Evolutionary conservation across 805 yeast species (phyloP).

Genomic region (Gaillardinia entomophila): DNA sequence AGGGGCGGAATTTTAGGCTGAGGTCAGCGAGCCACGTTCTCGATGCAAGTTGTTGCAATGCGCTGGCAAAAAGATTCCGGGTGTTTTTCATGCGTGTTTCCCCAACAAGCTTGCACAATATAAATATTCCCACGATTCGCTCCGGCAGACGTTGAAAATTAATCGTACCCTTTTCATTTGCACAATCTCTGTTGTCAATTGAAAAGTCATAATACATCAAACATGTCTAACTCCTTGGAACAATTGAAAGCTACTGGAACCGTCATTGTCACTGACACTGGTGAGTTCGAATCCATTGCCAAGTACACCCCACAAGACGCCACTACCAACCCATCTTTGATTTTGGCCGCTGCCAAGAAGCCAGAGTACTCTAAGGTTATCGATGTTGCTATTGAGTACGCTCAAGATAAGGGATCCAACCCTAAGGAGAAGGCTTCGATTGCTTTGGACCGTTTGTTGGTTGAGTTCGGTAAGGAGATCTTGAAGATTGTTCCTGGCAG

Average conservation of each 20-base stretch:
- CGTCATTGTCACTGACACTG: constrained; percentile 96
- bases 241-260: constrained; percentile 95
- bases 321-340: constrained; percentile 97
- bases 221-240: constrained; percentile 65
- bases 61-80: too few species aligned
- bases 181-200: too few species aligned
- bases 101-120: too few species aligned
- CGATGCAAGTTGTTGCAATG: too few species aligned
- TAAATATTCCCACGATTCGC: too few species aligned
- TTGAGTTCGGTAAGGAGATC: constrained; percentile 94
- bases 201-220: neutral
- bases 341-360: constrained; percentile 91
- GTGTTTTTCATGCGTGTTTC: too few species aligned
- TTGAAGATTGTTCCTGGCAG: constrained; percentile 96
- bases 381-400: constrained; percentile 86
- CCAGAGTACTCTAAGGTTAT: constrained; percentile 83
- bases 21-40: too few species aligned
- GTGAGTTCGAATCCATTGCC: constrained; percentile 97
- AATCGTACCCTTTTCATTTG: too few species aligned
- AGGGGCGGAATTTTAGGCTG: too few species aligned
- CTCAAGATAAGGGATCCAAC: constrained; percentile 56
- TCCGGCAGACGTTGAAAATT: too few species aligned
- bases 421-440: constrained; percentile 65
- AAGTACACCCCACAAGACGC: constrained; percentile 99
- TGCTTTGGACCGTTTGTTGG: constrained; percentile 89